Conservation (phyloP, 164 flowering plant genomes). For the Paratinospora sagittata region DNA sequence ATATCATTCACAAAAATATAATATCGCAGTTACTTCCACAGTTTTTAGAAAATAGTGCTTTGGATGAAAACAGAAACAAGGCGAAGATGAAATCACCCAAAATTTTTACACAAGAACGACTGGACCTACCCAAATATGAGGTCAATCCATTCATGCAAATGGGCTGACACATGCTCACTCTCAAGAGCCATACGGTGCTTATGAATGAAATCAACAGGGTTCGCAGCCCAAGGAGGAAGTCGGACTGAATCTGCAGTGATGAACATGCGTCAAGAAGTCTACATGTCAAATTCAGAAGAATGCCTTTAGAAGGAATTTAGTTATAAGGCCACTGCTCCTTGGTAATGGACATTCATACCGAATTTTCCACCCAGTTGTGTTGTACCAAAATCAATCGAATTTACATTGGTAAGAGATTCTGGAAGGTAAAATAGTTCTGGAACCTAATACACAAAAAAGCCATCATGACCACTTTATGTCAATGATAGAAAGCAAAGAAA, state of each 20-base stretch:
- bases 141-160: conserved; percentile 98
- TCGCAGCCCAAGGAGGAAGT: conserved; percentile 96
- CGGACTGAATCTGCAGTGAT: conserved; percentile 60
- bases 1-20: conserved; percentile 10
- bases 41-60: neutral
- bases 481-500: neutral
- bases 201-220: conserved; percentile 80
- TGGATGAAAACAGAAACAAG: neutral
- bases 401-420: conserved; percentile 76
- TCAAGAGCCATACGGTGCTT: conserved; percentile 96
- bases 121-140: conserved; percentile 86
- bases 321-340: neutral
- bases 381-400: conserved; percentile 88
- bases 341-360: conserved; percentile 39
- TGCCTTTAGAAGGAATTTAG: neutral
- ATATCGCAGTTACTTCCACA: neutral
- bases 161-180: conserved; percentile 95
- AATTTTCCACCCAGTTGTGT: conserved; percentile 91
- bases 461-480: conserved; percentile 5
- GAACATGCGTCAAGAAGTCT: conserved; percentile 1
- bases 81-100: neutral
- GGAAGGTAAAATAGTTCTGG: conserved; percentile 98
- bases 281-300: neutral
- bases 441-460: conserved; percentile 46
- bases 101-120: neutral